Conservation (phyloP, 352 stramenopile species). For the Pythium scleroteichum region DNA sequence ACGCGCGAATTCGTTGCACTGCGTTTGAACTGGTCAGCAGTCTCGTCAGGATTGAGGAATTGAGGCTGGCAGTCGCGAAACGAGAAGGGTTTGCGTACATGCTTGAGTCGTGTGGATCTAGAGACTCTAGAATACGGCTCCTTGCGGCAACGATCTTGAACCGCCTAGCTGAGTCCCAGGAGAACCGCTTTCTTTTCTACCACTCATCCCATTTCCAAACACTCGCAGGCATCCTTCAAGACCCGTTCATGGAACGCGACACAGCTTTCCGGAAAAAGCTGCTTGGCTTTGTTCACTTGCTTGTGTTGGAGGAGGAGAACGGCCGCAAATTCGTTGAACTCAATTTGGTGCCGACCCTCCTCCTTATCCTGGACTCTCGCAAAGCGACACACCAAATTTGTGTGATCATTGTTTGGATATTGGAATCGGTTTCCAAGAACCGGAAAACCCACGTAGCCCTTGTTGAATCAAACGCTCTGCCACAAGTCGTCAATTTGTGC, state of each 20-base stretch:
- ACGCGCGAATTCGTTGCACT: slow-evolving; percentile 48
- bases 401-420: slow-evolving; percentile 55
- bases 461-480: slow-evolving; percentile 45
- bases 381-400: slow-evolving; percentile 40
- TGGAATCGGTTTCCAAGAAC: slow-evolving; percentile 54
- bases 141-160: slow-evolving; percentile 61
- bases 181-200: slow-evolving; percentile 67
- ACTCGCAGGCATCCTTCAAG: slow-evolving; percentile 50
- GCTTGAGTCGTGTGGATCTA: slow-evolving; percentile 55
- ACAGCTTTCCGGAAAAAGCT: slow-evolving; percentile 53
- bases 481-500: slow-evolving; percentile 53
- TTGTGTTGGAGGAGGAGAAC: slow-evolving; percentile 63
- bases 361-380: slow-evolving; percentile 47
- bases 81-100: slow-evolving; percentile 70
- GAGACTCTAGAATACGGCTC: slow-evolving; percentile 54
- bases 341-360: slow-evolving; percentile 49
- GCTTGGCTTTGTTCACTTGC: slow-evolving; percentile 60
- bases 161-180: slow-evolving; percentile 48
- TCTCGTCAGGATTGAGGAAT: slow-evolving; percentile 61
- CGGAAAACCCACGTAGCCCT: slow-evolving; percentile 55
- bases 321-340: slow-evolving; percentile 57
- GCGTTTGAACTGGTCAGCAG: slow-evolving; percentile 64
- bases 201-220: slow-evolving; percentile 59
- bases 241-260: slow-evolving; percentile 73
- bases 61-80: slow-evolving; percentile 59